Evolutionary conservation across 306 rosid genomes (phyloP), one percentile per base, ranked within the genome.

Genomic region (Cyamopsis tetragonoloba): DNA sequence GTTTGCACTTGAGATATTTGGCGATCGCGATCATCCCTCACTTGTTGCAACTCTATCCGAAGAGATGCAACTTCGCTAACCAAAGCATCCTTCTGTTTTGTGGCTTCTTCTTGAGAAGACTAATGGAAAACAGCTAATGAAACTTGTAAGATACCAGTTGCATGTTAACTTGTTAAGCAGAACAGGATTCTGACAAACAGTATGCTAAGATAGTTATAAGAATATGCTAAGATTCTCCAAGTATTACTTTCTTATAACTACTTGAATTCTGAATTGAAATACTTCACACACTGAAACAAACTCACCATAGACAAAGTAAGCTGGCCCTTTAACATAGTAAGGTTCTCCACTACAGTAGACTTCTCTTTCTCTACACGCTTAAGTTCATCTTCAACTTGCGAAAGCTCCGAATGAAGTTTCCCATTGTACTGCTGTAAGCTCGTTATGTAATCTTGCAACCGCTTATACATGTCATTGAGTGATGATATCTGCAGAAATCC

Each of bases 381-480:
- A 31, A 91, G 95, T 72, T 93, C 97, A 14, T 84, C 89, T 74
- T 93, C 97, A 34, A 70, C 95, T 0, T 88, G n/a, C 18, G 99
- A 88, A 72, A 93, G 97, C 79, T 93, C 99, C 1, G 88, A 80
- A 47, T 93, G 99, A 71, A 93, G 97, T 64, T 93, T 93, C 62
- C 95, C 95, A 64, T 93, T 93, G 76, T 93, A 93, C 43, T 90
- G 95, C 53, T 93, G 99, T 62, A 93, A 82, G 73, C 97, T 90
- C 23, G 99, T 87, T 72, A 90, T 90, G 81, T 93, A 93, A 37
- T 93, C 99, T 75, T 93, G 97, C 56, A 90, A 76, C 43, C 88
- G 84, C 84, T 88, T 93, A 75, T 93, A 90, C 99, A 93, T 93
- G 35, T 93, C 99, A 72, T 91, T 93, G 51, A 93, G 95, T 7